Base-by-base conservation (phyloP, 305 asterid species). In the Andrographis paniculata region DNA sequence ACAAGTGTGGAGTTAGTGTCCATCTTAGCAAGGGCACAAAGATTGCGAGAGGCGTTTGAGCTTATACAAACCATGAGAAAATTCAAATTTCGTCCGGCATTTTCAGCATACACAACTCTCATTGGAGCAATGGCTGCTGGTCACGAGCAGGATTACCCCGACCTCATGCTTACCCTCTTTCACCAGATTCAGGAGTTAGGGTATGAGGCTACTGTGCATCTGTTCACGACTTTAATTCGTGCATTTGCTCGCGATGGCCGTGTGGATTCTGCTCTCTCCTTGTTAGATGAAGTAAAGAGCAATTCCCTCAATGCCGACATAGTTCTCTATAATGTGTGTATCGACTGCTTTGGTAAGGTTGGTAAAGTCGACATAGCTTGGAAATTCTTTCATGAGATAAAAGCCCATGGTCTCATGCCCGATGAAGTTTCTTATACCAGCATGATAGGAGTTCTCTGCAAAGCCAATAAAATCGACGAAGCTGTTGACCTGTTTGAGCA, bases 361-460 rank as follows among this genome's bases (percentile, higher is more conserved):
- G 95, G 97, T 39, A 85, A 89, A 60, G 84, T 89, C 14, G 96
- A 89, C 56, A 86, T 89, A 82, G 94, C 98, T 28, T 89, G 96
- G 96, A 89, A 89, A 53, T 89, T 89, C 77, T 89, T 89, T 61
- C 94, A 89, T 45, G 96, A 89, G 70, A 76, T 89, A 71, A 77
- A 67, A 58, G 44, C 84, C 13, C 87, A 63, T 37, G 81, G 91
- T 22, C 78, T 86, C 42, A 44, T 20, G 46, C 95, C 94, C 19
- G 98, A 83, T 68, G 98, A 86, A 11, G 92, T 79, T 53, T 74
- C 96, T 4, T 86, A 78, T 57, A 86, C 96, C 12, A 86, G 95
- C 72, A 86, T 86, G 96, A 78, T 91, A 17, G 84, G 95, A 39
- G 94, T 86, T 71, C 82, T 91, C 22, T 86, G 94, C 68, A 82